Percentiles rank a stretch among this genome's conserved stretches.
These are phyloP conservation scores for Punctularia strigosozonata DNA, from an alignment of 768 basidiomycete species.

Conservation along the genomic window DNA sequence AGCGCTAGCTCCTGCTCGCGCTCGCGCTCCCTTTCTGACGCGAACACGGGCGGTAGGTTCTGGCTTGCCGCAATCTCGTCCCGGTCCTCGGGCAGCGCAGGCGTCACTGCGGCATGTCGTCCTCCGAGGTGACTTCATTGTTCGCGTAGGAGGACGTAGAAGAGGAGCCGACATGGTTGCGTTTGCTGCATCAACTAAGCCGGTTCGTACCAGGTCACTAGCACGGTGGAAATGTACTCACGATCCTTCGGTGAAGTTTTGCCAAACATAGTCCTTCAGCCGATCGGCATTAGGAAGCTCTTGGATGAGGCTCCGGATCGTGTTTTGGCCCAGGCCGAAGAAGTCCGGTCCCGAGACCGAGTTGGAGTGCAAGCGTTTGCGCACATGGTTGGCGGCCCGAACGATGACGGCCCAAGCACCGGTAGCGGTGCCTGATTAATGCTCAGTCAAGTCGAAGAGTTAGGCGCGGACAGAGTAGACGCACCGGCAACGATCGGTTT, in stretches of 20 bases:
- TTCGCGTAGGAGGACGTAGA: neutral
- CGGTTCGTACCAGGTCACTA: too few species aligned
- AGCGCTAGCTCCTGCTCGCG: slow-evolving; percentile 15
- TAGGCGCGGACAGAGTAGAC: too few species aligned
- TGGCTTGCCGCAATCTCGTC: slow-evolving; percentile 21
- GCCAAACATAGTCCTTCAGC: slow-evolving; percentile 77
- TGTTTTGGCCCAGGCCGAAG: slow-evolving; percentile 78
- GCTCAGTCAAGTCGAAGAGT: too few species aligned
- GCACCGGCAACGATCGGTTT: slow-evolving; percentile 65
- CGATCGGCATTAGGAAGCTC: slow-evolving; percentile 64
- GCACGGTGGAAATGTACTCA: slow-evolving; percentile 28
- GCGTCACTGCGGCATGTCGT: slow-evolving; percentile 72
- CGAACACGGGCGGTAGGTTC: slow-evolving; percentile 4
- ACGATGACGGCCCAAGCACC: slow-evolving; percentile 83
- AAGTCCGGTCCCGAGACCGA: slow-evolving; percentile 85
- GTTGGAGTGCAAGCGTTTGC: slow-evolving; percentile 75
- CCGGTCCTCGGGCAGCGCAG: slow-evolving; percentile 68
- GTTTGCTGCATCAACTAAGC: too few species aligned
- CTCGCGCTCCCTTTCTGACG: slow-evolving; percentile 6
- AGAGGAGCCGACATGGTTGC: slow-evolving; percentile 1
- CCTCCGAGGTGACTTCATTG: slow-evolving; percentile 59
- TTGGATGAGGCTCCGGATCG: slow-evolving; percentile 86
- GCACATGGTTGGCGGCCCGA: slow-evolving; percentile 68
- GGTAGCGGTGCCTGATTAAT: slow-evolving; percentile 84
- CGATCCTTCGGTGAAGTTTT: slow-evolving; percentile 79